These are phyloP conservation scores for Calonectria hawksworthii DNA, from an alignment of 2,329 filamentous ascomycete species.

Conservation along the genomic window DNA sequence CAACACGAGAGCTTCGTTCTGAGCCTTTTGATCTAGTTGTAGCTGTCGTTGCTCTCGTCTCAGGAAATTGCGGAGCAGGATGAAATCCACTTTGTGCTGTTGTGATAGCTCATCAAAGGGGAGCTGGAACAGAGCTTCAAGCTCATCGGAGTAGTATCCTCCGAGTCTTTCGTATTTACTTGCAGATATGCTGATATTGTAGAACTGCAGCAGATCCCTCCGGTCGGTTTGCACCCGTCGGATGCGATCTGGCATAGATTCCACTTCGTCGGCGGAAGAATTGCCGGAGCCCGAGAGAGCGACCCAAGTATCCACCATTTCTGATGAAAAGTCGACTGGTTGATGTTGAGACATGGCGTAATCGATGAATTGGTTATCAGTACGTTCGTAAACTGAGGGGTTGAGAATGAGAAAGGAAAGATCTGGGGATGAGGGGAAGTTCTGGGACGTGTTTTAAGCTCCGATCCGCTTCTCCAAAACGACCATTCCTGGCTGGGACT, in stretches of 20 bases:
- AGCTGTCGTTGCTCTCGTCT: conserved; percentile 53
- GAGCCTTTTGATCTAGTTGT: conserved; percentile 53
- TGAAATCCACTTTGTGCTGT: conserved; percentile 62
- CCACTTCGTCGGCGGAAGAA: conserved; percentile 22
- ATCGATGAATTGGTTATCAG: neutral
- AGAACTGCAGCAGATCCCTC: conserved; percentile 61
- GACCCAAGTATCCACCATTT: conserved; percentile 30
- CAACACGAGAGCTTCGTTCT: conserved; percentile 54
- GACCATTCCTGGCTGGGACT: neutral
- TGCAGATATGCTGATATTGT: conserved; percentile 62
- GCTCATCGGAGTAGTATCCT: conserved; percentile 58
- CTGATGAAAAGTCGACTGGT: conserved; percentile 17
- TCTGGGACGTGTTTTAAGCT: conserved; percentile 16
- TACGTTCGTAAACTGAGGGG: neutral
- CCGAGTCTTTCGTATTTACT: conserved; percentile 55
- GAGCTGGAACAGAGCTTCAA: conserved; percentile 46
- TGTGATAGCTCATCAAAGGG: conserved; percentile 51
- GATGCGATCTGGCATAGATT: conserved; percentile 58
- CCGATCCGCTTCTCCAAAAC: neutral
- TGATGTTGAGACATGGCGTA: conserved; percentile 19
- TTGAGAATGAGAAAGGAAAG: neutral
- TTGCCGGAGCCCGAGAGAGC: neutral
- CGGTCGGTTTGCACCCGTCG: conserved; percentile 60
- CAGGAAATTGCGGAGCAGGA: conserved; percentile 65
- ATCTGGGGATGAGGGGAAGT: conserved; percentile 22